phyloP scores from a whole-genome alignment of 257 asterid genomes.

The Solanum corneliomulleri region DNA sequence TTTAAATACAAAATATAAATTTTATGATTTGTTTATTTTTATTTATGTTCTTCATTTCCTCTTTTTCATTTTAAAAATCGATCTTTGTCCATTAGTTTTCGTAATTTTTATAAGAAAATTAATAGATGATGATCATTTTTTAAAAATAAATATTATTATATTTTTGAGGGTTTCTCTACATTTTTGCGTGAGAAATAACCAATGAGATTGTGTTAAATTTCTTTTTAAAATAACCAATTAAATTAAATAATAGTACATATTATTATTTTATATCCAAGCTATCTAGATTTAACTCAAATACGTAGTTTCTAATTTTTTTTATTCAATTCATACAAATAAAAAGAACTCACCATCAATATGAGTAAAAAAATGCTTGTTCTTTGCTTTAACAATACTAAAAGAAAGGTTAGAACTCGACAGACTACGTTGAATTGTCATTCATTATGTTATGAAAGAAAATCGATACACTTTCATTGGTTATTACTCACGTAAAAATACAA shows the following conservation, averaged over 20 bases:
- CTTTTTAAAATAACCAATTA: neutral
- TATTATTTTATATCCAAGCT: neutral
- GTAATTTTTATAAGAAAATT: too few relatives aligned
- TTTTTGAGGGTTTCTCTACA: neutral
- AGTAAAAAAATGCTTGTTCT: neutral
- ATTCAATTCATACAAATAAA: neutral
- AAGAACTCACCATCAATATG: neutral
- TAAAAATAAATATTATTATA: too few relatives aligned
- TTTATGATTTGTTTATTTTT: too few relatives aligned
- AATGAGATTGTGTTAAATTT: too few relatives aligned
- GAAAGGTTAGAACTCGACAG: neutral
- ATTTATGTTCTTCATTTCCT: neutral
- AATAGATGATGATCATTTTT: neutral
- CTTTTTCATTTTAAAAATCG: neutral
- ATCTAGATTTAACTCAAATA: neutral
- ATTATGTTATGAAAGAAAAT: neutral
- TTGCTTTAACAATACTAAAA: neutral
- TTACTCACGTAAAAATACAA: neutral
- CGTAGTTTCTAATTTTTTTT: neutral
- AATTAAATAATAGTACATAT: too few relatives aligned
- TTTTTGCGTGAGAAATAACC: too few relatives aligned
- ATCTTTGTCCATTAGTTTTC: neutral
- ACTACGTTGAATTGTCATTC: neutral
- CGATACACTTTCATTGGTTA: neutral
- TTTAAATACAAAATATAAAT: too few relatives aligned